Base-by-base conservation (phyloP, 106 monocot genomes). In the Dactylorhiza incarnata region DNA sequence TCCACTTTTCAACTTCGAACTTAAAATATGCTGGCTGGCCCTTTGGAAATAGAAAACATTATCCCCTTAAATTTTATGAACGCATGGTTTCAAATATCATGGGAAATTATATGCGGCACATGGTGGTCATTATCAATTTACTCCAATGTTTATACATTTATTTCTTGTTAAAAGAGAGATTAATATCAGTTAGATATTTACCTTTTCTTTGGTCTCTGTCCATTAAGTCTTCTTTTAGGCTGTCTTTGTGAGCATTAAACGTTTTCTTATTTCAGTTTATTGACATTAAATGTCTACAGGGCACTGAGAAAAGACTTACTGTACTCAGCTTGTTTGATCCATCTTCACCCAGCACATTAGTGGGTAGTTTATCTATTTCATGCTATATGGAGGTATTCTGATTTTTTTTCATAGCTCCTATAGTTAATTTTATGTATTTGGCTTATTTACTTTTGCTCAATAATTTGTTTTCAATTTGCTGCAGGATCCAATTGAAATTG, bases 401-500 rank as follows among this genome's bases (percentile, higher is more conserved):
- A 51, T 71, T 61, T 26, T 76, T 47, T 74, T 46, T 73, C 24
- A 45, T 14, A 10, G 45, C 6, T 49, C 69, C 9, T 29, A 22
- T 74, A 4, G 49, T 73, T 23, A 16, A 16, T 72, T 48, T 20
- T 5, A 19, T 48, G 12, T 19, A 22, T 72, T 7, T 23, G 48
- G 11, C 23, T 72, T 49, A 20, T 49, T 49, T 5, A 7, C 14
- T 46, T 10, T 3, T 46, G 9, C 49, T 48, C 49, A 48, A 48
- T 13, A 48, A 52, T 16, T 49, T 74, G 56, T 44, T 81, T 58
- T 16, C 73, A 37, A 25, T 74, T 14, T 45, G 48, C 75, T 61
- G 67, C 91, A 97, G 97, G 97, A 97, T 82, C 93, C 97, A 79
- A 72, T 94, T 77, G 97, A 94, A 83, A 93, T 84, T 48, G 87